phyloP scores from a whole-genome alignment of 2,329 filamentous ascomycete genomes.

The Stagonosporopsis vannaccii region DNA sequence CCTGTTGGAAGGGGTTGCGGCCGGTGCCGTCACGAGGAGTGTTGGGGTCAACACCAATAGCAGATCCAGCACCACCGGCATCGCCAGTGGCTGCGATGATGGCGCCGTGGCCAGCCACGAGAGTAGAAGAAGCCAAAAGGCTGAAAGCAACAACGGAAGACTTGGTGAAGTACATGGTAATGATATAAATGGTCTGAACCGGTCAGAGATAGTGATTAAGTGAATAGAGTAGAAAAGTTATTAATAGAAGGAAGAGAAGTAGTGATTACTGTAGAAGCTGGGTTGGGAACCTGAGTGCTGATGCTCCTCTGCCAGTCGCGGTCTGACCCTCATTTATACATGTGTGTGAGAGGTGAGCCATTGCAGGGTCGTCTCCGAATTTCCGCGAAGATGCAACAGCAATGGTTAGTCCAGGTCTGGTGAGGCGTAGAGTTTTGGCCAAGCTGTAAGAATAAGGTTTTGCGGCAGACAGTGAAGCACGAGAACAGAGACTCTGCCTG shows the following conservation, averaged over 20 bases:
- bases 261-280: slow-evolving; percentile 46
- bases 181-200: slow-evolving; percentile 52
- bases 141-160: slow-evolving; percentile 52
- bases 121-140: slow-evolving; percentile 61
- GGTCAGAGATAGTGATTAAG: slow-evolving; percentile 41
- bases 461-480: slow-evolving; percentile 22
- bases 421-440: slow-evolving; percentile 39
- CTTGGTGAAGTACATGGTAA: slow-evolving; percentile 54
- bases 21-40: slow-evolving; percentile 69
- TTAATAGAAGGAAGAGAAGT: slow-evolving; percentile 40
- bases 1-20: slow-evolving; percentile 69
- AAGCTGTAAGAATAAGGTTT: slow-evolving; percentile 38
- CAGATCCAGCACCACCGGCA: slow-evolving; percentile 60
- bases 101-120: slow-evolving; percentile 68
- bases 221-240: slow-evolving; percentile 29
- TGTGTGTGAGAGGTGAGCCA: not conserved
- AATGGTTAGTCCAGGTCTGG: slow-evolving; percentile 22
- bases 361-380: not conserved
- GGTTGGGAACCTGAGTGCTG: slow-evolving; percentile 46
- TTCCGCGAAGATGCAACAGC: slow-evolving; percentile 15
- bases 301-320: slow-evolving; percentile 36
- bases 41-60: slow-evolving; percentile 61
- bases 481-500: slow-evolving; percentile 21
- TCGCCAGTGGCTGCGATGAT: slow-evolving; percentile 67
- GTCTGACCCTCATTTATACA: slow-evolving; percentile 39